Base-by-base conservation (phyloP, 805 yeast species). In the Priceomyces medius region DNA sequence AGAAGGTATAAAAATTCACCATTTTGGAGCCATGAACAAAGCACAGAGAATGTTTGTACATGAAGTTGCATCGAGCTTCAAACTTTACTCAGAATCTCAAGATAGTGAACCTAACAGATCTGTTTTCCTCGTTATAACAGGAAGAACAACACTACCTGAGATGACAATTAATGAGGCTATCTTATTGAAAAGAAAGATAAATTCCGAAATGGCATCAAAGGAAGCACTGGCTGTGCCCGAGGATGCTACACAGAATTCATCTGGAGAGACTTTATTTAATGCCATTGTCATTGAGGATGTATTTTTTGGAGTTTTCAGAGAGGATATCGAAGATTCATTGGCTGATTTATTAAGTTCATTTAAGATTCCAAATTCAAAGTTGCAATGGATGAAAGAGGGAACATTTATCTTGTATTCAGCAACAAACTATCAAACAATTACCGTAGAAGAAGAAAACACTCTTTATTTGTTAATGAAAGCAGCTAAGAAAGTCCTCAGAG, bases 101-200 rank as follows among this genome's bases (percentile, higher is more conserved):
- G 96, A 87, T 59, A 78, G 77, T 2, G 96, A 88, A 49, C 96
- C 96, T 0, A 71, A 78, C 39, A 62, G 96, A 45, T 77, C 84
- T 8, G 91, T 88, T 0, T 81, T 77, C 48, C 71, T 88, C n/a
- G 68, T 62, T 23, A 51, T 66, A 6, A 63, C 71, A 1, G 46
- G 52, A n/a, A 40, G 51, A 5, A 56, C 70, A 0, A 52, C 46
- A 7, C 42, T 66, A 2, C 87, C 88, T 0, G 50, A 55, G 8
- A 50, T 72, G 32, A 65, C 73, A 1, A 60, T 84, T n/a, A 64
- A 63, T 20, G 76, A 76, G 38, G 76, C 77, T 0, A 52, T 72
- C 12, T 46, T 51, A 14, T 46, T 46, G 37, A 51, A 51, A 43
- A 55, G 51, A 37, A 58, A 48, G 44, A 55, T 56, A 32, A 46